A percentile compares a stretch with the other conserved stretches of the same genome.
Conservation (phyloP, 2,329 filamentous ascomycete species). For the Sporothrix pallida region DNA sequence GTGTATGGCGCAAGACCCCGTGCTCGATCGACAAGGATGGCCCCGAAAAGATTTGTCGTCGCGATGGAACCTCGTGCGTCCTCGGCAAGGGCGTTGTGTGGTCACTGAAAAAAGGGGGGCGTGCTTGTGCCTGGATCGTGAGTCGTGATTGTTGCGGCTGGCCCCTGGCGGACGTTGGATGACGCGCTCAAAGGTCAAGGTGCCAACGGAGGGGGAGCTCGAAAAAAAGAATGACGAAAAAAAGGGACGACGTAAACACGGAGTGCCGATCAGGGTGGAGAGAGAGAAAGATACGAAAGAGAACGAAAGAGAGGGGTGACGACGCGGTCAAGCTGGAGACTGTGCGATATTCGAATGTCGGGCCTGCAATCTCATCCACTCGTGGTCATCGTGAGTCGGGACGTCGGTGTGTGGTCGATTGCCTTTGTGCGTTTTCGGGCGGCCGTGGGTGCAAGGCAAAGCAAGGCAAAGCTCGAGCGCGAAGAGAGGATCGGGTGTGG, state of each 20-base stretch:
- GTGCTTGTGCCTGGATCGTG: neutral
- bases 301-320: neutral
- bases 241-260: slow-evolving; percentile 16
- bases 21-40: neutral
- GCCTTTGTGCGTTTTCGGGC: neutral
- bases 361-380: neutral
- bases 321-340: neutral
- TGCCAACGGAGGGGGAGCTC: neutral
- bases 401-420: slow-evolving; percentile 16
- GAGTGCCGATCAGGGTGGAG: neutral
- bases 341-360: neutral
- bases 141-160: neutral
- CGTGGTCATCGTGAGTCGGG: slow-evolving; percentile 20
- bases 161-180: slow-evolving; percentile 5
- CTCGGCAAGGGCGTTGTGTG: neutral
- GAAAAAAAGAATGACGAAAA: slow-evolving; percentile 20
- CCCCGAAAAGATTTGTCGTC: neutral
- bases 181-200: slow-evolving; percentile 23
- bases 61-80: neutral
- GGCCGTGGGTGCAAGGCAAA: slow-evolving; percentile 8
- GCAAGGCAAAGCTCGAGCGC: slow-evolving; percentile 16
- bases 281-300: neutral
- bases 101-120: neutral
- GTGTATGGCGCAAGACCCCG: neutral
- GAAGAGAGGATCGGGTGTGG: slow-evolving; percentile 23